These are phyloP conservation scores for Clitopilus passeckerianus DNA, from an alignment of 768 basidiomycete genomes.

Conservation along the genomic window DNA sequence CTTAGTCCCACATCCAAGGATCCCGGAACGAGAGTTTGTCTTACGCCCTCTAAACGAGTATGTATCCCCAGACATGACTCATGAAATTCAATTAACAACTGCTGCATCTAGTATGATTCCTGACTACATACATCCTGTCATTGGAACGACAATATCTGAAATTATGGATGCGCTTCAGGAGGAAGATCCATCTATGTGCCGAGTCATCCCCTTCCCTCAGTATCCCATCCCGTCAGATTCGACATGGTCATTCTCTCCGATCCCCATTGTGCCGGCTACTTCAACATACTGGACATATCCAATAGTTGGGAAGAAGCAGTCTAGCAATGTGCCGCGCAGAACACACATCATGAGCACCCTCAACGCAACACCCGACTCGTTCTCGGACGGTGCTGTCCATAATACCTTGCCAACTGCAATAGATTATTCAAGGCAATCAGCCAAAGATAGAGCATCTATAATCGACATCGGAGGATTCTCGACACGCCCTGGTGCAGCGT, in stretches of 20 bases:
- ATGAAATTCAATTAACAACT: neutral
- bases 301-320: constrained; percentile 10
- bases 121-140: constrained; percentile 58
- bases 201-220: constrained; percentile 71
- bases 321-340: constrained; percentile 18
- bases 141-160: constrained; percentile 37
- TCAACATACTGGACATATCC: constrained; percentile 47
- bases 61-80: constrained; percentile 19
- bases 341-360: constrained; percentile 89
- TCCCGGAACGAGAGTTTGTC: constrained; percentile 89
- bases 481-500: constrained; percentile 76
- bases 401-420: constrained; percentile 50
- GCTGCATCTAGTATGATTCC: constrained; percentile 67
- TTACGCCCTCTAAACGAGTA: constrained; percentile 86
- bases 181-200: constrained; percentile 48
- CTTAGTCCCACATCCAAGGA: constrained; percentile 77
- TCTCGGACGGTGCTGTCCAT: constrained; percentile 79
- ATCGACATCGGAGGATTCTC: constrained; percentile 94
- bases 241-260: constrained; percentile 16
- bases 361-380: constrained; percentile 93
- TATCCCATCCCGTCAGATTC: constrained; percentile 31
- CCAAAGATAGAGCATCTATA: constrained; percentile 61
- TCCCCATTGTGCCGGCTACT: constrained; percentile 38
- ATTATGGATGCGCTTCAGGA: constrained; percentile 39
- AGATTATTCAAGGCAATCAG: constrained; percentile 42